These are phyloP conservation scores for Hypoxylon crocopeplum DNA, from an alignment of 495 filamentous ascomycete species.

Conservation along the genomic window DNA sequence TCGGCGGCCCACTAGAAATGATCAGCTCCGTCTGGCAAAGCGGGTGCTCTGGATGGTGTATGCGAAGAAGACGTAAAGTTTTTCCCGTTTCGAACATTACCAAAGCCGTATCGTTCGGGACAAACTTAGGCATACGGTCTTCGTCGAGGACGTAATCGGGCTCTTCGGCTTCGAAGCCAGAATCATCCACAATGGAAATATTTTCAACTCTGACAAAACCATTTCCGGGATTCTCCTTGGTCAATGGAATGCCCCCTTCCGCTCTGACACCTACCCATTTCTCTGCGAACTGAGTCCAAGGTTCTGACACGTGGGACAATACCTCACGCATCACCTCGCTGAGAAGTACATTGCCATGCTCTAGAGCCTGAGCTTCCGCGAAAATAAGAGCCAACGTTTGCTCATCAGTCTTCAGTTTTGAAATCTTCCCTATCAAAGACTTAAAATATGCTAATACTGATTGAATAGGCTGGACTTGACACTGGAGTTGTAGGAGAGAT, in stretches of 20 bases:
- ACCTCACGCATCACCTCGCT: slow-evolving; percentile 70
- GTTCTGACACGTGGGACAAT: slow-evolving; percentile 65
- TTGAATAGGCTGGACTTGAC: slow-evolving; percentile 66
- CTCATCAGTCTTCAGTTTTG: slow-evolving; percentile 66
- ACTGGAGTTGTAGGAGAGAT: slow-evolving; percentile 74
- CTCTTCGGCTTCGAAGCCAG: slow-evolving; percentile 56
- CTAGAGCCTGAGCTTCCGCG: slow-evolving; percentile 65
- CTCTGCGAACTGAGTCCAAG: slow-evolving; percentile 76
- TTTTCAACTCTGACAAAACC: slow-evolving; percentile 69
- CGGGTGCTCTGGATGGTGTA: slow-evolving; percentile 79
- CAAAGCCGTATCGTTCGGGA: slow-evolving; percentile 67
- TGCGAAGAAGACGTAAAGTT: slow-evolving; percentile 75
- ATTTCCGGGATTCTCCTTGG: slow-evolving; percentile 53
- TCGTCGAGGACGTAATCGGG: slow-evolving; percentile 67
- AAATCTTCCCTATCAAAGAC: slow-evolving; percentile 62
- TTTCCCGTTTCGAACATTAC: slow-evolving; percentile 78
- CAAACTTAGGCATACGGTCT: slow-evolving; percentile 69
- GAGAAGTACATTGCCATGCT: slow-evolving; percentile 67
- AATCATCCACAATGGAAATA: slow-evolving; percentile 60
- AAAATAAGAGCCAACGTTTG: slow-evolving; percentile 73
- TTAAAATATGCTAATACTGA: slow-evolving; percentile 68
- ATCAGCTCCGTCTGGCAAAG: slow-evolving; percentile 62
- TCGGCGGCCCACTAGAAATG: slow-evolving; percentile 56
- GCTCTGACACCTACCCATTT: slow-evolving; percentile 78
- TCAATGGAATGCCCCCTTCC: slow-evolving; percentile 57